Percentiles rank a stretch among this genome's conserved stretches.
Conservation (phyloP, 768 basidiomycete species). For the Lactarius vividus region DNA sequence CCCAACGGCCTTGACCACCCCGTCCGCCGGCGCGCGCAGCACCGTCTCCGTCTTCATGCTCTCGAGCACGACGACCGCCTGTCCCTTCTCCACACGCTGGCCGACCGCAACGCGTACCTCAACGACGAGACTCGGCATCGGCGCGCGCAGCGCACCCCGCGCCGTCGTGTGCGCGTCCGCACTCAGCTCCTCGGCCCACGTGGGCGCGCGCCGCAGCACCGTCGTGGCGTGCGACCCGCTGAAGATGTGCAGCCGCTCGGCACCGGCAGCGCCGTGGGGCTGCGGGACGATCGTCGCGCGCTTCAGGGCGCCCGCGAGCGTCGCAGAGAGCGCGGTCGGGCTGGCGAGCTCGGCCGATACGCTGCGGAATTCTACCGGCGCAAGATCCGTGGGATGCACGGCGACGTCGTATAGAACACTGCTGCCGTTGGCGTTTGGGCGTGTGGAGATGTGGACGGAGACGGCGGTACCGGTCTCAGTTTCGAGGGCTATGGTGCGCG, state of each 20-base stretch:
- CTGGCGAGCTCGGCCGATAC: conserved; percentile 58
- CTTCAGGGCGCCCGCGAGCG: conserved; percentile 47
- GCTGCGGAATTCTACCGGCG: conserved; percentile 40
- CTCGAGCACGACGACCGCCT: conserved; percentile 80
- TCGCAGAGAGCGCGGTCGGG: conserved; percentile 51
- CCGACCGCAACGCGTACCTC: conserved; percentile 79
- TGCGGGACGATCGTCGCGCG: conserved; percentile 77
- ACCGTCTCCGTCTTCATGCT: conserved; percentile 99
- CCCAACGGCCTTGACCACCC: conserved; percentile 66
- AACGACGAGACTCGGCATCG: conserved; percentile 93
- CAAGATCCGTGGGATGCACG: conserved; percentile 37
- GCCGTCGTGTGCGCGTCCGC: conserved; percentile 52
- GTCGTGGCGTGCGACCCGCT: conserved; percentile 59
- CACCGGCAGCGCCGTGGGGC: conserved; percentile 46
- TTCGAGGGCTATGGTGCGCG: conserved; percentile 60
- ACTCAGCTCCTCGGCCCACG: conserved; percentile 68
- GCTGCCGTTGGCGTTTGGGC: conserved; percentile 34
- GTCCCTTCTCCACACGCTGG: conserved; percentile 75
- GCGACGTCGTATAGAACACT: conserved; percentile 45
- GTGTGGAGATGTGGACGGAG: conserved; percentile 46
- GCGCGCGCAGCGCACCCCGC: conserved; percentile 70
- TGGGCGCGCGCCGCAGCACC: conserved; percentile 63
- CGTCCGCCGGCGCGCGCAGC: conserved; percentile 64
- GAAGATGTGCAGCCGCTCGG: conserved; percentile 80
- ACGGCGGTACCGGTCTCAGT: conserved; percentile 46